These are phyloP conservation scores for Fusarium floridanum DNA, from an alignment of 2,329 filamentous ascomycete genomes.

Conservation along the genomic window DNA sequence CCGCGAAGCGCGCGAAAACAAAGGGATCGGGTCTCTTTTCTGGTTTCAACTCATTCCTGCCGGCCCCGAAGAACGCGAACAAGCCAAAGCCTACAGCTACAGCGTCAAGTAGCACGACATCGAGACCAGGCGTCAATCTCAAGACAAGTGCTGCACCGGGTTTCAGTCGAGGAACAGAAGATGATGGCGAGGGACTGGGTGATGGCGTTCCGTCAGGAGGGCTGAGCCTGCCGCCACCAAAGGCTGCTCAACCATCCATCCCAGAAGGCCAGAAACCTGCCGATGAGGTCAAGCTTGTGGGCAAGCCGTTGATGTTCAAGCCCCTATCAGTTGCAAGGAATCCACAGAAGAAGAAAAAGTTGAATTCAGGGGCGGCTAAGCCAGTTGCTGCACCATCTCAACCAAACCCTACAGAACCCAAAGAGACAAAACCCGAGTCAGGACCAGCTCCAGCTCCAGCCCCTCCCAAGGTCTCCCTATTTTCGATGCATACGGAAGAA, in stretches of 20 bases:
- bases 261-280: slow-evolving; percentile 69
- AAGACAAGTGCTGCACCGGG: slow-evolving; percentile 88
- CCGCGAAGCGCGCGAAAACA: slow-evolving; percentile 78
- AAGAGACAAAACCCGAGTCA: slow-evolving; percentile 39
- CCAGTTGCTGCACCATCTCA: slow-evolving; percentile 14
- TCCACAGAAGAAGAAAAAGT: slow-evolving; percentile 75
- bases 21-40: slow-evolving; percentile 73
- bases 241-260: slow-evolving; percentile 61
- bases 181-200: slow-evolving; percentile 36
- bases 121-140: slow-evolving; percentile 67
- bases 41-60: slow-evolving; percentile 88
- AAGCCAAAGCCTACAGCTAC: slow-evolving; percentile 48
- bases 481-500: slow-evolving; percentile 70
- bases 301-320: slow-evolving; percentile 88
- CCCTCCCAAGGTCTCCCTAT: slow-evolving; percentile 71
- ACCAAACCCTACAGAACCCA: slow-evolving; percentile 19
- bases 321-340: slow-evolving; percentile 87
- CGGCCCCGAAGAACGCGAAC: slow-evolving; percentile 78
- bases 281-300: slow-evolving; percentile 76
- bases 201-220: slow-evolving; percentile 34
- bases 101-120: slow-evolving; percentile 43
- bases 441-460: slow-evolving; percentile 23
- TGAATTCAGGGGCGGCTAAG: slow-evolving; percentile 36
- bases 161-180: slow-evolving; percentile 73
- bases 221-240: slow-evolving; percentile 58